A percentile compares a stretch with the other conserved stretches of the same genome.
Evolutionary conservation across 2,329 filamentous ascomycete genomes (phyloP).

Genomic region (Annulohypoxylon truncatum): DNA sequence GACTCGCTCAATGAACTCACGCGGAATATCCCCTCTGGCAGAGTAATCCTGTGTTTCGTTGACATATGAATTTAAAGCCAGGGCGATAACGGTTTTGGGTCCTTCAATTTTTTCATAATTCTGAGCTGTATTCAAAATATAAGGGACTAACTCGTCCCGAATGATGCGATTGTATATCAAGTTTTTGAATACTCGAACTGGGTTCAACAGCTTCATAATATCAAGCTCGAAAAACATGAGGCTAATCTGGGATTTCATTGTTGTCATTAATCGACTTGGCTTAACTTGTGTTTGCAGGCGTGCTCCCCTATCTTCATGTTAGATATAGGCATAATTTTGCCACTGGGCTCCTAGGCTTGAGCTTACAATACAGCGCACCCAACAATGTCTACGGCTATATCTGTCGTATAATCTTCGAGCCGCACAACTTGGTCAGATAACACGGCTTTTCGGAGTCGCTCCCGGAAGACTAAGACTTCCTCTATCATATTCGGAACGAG

Average conservation of each 20-base stretch:
- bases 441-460: slow-evolving; percentile 41
- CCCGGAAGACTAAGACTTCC: slow-evolving; percentile 46
- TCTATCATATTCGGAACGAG: slow-evolving; percentile 52
- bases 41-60: slow-evolving; percentile 32
- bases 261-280: slow-evolving; percentile 33
- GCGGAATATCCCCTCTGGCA: slow-evolving; percentile 27
- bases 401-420: slow-evolving; percentile 47
- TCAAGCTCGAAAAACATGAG: slow-evolving; percentile 41
- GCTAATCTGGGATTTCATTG: slow-evolving; percentile 37
- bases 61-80: slow-evolving; percentile 46
- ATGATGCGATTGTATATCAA: slow-evolving; percentile 48
- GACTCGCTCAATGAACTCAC: slow-evolving; percentile 41
- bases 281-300: slow-evolving; percentile 38
- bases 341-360: not conserved
- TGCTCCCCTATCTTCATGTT: slow-evolving; percentile 33
- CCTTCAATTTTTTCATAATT: slow-evolving; percentile 43
- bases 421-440: slow-evolving; percentile 42
- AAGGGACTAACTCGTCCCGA: slow-evolving; percentile 43
- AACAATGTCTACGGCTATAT: slow-evolving; percentile 48
- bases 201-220: slow-evolving; percentile 36
- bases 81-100: slow-evolving; percentile 48
- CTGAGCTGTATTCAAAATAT: slow-evolving; percentile 43
- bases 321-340: slow-evolving; percentile 5
- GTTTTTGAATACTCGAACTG: slow-evolving; percentile 40
- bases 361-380: slow-evolving; percentile 48